phyloP scores from a whole-genome alignment of 1,139 yeast genomes.

The Hansenula sp. region DNA sequence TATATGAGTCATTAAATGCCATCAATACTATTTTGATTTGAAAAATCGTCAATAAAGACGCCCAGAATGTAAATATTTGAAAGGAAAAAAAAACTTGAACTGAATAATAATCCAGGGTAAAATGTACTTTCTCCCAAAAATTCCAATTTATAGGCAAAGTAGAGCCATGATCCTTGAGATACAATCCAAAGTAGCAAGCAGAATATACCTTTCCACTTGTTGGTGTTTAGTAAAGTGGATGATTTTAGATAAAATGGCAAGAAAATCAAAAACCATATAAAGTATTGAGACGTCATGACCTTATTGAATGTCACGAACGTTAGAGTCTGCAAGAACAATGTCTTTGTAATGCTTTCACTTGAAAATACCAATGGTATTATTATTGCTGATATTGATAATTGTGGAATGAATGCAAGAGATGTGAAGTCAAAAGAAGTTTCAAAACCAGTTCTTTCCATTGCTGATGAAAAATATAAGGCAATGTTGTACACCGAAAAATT shows the following conservation, averaged over 20 bases:
- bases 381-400: slow-evolving; percentile 54
- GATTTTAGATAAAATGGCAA: slow-evolving; percentile 64
- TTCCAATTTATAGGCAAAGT: slow-evolving; percentile 74
- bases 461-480: slow-evolving; percentile 63
- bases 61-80: slow-evolving; percentile 65
- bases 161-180: slow-evolving; percentile 77
- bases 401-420: slow-evolving; percentile 78
- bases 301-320: slow-evolving; percentile 88
- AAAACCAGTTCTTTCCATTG: slow-evolving; percentile 15
- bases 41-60: slow-evolving; percentile 44
- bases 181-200: slow-evolving; percentile 56
- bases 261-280: slow-evolving; percentile 86
- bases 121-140: slow-evolving; percentile 71
- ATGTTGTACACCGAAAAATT: slow-evolving; percentile 88
- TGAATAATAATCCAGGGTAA: slow-evolving; percentile 53
- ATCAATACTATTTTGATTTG: too few relatives aligned
- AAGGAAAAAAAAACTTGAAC: slow-evolving; percentile 63
- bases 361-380: slow-evolving; percentile 60
- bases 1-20: neutral
- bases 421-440: slow-evolving; percentile 20
- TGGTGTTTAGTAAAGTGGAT: slow-evolving; percentile 32
- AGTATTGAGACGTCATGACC: slow-evolving; percentile 91
- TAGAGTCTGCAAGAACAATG: slow-evolving; percentile 84
- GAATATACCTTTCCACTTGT: slow-evolving; percentile 29
- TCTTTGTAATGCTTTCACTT: slow-evolving; percentile 47